These are phyloP conservation scores for Artemisia annua DNA, from an alignment of 129 eudicot genomes.

Conservation along the genomic window DNA sequence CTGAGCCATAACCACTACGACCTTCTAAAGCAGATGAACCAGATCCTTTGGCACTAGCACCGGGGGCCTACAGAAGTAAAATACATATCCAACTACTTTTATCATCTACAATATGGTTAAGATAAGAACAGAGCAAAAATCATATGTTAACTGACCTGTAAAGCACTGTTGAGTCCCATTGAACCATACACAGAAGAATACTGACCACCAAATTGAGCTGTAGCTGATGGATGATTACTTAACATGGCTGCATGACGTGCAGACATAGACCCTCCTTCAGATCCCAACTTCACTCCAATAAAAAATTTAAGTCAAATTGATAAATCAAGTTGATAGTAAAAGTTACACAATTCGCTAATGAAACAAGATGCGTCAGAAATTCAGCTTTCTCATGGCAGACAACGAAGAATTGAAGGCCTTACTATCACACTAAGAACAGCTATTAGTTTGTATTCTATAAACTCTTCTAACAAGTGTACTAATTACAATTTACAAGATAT, in stretches of 20 bases:
- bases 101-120: neutral
- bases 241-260: constrained; percentile 69
- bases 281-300: constrained; percentile 44
- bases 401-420: too few relatives aligned
- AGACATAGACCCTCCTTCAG: constrained; percentile 50
- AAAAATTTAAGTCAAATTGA: constrained; percentile 12
- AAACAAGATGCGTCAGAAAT: constrained; percentile 8
- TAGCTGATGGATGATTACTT: constrained; percentile 56
- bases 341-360: constrained; percentile 7
- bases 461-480: too few relatives aligned
- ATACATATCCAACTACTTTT: too few relatives aligned
- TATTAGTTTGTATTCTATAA: too few relatives aligned
- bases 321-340: constrained; percentile 20
- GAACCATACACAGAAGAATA: constrained; percentile 75
- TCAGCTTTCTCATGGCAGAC: constrained; percentile 1
- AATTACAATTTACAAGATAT: too few relatives aligned
- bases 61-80: constrained; percentile 47
- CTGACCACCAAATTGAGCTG: constrained; percentile 74
- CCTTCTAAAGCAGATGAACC: constrained; percentile 62
- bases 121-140: neutral
- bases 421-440: too few relatives aligned
- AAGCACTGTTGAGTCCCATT: constrained; percentile 46
- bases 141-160: constrained; percentile 54
- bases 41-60: constrained; percentile 60
- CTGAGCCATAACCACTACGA: constrained; percentile 58